phyloP scores from a whole-genome alignment of 2,329 filamentous ascomycete genomes.

The Neurospora sp. region DNA sequence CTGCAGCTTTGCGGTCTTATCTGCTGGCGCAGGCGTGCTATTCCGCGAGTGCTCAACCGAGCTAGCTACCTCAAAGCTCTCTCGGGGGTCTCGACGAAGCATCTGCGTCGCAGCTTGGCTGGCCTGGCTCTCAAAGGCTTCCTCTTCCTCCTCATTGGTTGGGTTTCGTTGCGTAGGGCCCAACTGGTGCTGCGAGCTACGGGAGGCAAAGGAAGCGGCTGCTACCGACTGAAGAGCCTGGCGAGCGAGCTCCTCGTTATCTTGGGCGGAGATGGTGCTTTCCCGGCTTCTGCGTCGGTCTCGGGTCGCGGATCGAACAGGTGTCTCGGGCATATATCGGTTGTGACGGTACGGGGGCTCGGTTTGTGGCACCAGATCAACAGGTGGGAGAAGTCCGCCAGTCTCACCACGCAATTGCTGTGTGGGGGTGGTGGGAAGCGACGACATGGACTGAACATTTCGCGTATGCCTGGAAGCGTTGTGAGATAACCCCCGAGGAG shows the following conservation, averaged over 20 bases:
- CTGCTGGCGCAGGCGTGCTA: conserved; percentile 32
- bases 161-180: neutral
- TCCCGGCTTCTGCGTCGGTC: conserved; percentile 63
- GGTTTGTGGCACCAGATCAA: conserved; percentile 51
- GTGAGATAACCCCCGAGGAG: conserved; percentile 45
- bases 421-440: conserved; percentile 68
- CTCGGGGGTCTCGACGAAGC: conserved; percentile 51
- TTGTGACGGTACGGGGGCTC: conserved; percentile 42
- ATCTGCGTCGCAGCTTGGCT: conserved; percentile 69
- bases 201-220: conserved; percentile 26
- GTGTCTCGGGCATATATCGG: conserved; percentile 36
- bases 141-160: conserved; percentile 40
- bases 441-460: conserved; percentile 75
- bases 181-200: conserved; percentile 12
- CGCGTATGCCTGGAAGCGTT: conserved; percentile 57
- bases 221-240: conserved; percentile 41
- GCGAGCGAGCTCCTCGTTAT: conserved; percentile 47
- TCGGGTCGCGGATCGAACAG: conserved; percentile 24
- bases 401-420: conserved; percentile 39
- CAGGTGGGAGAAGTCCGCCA: conserved; percentile 49
- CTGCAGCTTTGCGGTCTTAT: conserved; percentile 39
- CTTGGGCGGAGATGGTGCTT: conserved; percentile 69
- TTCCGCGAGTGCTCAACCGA: conserved; percentile 33
- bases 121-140: conserved; percentile 64
- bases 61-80: conserved; percentile 41